Evolutionary conservation across 1,284 basidiomycete species (phyloP).

Genomic region (Trichosporon ovoides): DNA sequence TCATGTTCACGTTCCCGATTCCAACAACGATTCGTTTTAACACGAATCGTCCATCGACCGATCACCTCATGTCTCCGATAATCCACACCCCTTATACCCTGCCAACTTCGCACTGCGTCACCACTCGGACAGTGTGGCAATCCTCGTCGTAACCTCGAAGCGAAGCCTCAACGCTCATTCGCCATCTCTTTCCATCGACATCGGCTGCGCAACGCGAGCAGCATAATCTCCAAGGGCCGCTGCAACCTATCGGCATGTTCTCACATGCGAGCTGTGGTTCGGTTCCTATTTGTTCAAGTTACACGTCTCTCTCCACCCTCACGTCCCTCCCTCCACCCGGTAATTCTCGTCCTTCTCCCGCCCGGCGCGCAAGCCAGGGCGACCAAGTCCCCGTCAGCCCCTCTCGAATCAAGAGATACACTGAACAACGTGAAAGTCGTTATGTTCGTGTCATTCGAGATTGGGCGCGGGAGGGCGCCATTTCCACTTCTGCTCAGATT

Average conservation of each 20-base stretch:
- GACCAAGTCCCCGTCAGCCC: conserved; percentile 32
- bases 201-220: not conserved
- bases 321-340: not conserved
- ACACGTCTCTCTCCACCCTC: conserved; percentile 5
- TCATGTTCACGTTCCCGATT: not conserved
- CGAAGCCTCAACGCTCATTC: not conserved
- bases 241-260: not conserved
- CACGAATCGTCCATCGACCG: not conserved
- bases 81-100: not conserved
- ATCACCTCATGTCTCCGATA: not conserved
- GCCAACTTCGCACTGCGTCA: not conserved
- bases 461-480: conserved; percentile 43
- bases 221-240: not conserved
- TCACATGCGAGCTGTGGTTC: not conserved
- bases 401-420: conserved; percentile 13
- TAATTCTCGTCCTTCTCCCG: conserved; percentile 3
- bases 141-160: not conserved
- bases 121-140: conserved; percentile 1
- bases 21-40: conserved; percentile 1
- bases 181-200: not conserved
- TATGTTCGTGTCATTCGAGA: conserved; percentile 16
- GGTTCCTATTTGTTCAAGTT: not conserved
- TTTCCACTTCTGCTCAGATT: not conserved
- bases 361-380: conserved; percentile 20
- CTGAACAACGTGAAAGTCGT: not conserved